Evolutionary conservation across 1,284 basidiomycete species (phyloP), one percentile per base, ranked within the genome.

Genomic region (Phenoliferia sp.): DNA sequence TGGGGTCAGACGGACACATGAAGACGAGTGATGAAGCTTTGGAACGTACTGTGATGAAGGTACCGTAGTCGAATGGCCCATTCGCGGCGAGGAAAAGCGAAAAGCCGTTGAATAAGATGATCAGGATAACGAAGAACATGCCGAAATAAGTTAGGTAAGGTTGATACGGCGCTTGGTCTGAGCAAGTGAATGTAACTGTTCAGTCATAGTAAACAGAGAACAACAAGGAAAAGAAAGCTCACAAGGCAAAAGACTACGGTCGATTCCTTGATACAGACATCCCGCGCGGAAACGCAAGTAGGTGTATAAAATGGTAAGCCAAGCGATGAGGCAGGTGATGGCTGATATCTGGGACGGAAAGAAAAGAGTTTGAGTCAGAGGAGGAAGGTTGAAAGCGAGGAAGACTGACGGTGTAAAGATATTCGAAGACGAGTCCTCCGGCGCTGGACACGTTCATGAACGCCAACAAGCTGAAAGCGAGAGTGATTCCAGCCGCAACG

Each of bases 211-310:
- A 17, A 19, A 28, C 2, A 56, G n/a, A 4, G 28, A 7, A 19
- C 28, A 17, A 19, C 4, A 22, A 16, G 31, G 7, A n/a, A 57
- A 57, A 72, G 28, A 7, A 5, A 26, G 17, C 50, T 67, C 73
- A 74, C 77, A 90, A 54, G 77, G 82, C 77, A 80, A 84, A 74
- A 75, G 76, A 61, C 77, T 82, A 71, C 88, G 83, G 71, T 83
- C 80, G 70, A 86, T 78, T 28, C 84, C 85, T 74, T 89, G 87
- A 36, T 73, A 79, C 74, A 82, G 83, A 76, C 85, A 78, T 33
- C 87, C 88, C 69, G 84, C 82, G 75, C 86, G 85, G 84, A 90
- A 92, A 79, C 84, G 86, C 62, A 90, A 76, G 79, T 89, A 92
- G 3, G 88, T 87, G 52, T 88, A 65, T 74, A 88, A 86, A 79